Conservation (phyloP, 1,139 yeast species). For the Blastobotrys petasosporus region DNA sequence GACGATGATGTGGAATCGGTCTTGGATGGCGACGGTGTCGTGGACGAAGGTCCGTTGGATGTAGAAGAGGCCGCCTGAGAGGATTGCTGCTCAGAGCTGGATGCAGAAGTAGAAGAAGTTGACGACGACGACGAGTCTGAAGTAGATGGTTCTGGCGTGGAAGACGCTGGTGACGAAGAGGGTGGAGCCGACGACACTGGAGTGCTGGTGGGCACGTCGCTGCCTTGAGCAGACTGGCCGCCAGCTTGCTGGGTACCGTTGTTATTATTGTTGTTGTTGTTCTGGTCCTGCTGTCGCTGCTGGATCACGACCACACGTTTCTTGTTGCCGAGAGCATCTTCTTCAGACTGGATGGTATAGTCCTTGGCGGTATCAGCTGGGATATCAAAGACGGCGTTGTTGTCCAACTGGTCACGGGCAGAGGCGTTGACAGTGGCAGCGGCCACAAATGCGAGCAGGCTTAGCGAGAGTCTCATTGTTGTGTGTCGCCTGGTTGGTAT, state of each 20-base stretch:
- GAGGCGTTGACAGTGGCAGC: conserved; percentile 7
- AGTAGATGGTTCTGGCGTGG: neutral
- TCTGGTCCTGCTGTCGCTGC: conserved; percentile 7
- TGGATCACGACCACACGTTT: neutral
- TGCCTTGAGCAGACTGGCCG: too few relatives aligned
- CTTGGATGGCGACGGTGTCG: neutral
- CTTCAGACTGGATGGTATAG: conserved; percentile 5
- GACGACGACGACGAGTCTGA: neutral
- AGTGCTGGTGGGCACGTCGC: too few relatives aligned
- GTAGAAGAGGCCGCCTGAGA: neutral
- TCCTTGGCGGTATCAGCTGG: conserved; percentile 5
- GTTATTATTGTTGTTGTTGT: conserved; percentile 3
- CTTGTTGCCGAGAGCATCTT: conserved; percentile 5
- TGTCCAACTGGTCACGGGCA: conserved; percentile 5
- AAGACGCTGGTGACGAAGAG: neutral
- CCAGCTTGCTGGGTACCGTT: neutral
- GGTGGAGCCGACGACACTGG: neutral
- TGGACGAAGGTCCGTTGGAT: neutral
- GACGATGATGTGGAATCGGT: neutral
- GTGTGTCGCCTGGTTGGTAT: neutral
- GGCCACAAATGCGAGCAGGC: conserved; percentile 1
- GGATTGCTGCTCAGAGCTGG: neutral
- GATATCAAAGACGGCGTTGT: neutral
- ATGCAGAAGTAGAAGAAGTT: neutral
- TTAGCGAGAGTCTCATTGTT: conserved; percentile 5